Conservation (phyloP, 2,329 filamentous ascomycete species). For the Fusarium sp. region DNA sequence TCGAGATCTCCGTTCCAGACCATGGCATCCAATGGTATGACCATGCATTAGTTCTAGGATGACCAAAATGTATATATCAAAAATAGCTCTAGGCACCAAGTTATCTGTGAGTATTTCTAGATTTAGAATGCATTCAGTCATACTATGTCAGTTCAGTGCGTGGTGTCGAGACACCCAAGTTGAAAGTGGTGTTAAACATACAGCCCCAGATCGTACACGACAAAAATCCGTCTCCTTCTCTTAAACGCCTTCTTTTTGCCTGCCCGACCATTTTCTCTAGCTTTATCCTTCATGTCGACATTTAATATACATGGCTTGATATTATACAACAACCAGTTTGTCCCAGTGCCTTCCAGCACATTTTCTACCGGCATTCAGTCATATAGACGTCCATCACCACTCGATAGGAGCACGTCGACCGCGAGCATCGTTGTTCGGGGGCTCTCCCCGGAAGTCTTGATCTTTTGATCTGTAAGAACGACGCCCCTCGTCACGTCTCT, state of each 20-base stretch:
- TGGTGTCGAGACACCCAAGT: not conserved
- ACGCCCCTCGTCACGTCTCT: not conserved
- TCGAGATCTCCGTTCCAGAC: not conserved
- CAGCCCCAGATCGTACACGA: not conserved
- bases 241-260: not conserved
- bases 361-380: not conserved
- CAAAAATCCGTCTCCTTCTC: not conserved
- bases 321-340: slow-evolving; percentile 12
- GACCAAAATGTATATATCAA: not conserved
- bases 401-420: slow-evolving; percentile 1
- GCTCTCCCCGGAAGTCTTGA: not conserved
- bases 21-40: not conserved
- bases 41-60: not conserved
- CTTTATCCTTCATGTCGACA: not conserved
- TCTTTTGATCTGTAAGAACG: not conserved
- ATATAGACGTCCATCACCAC: not conserved
- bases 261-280: not conserved
- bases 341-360: not conserved
- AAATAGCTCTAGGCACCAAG: not conserved
- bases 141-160: not conserved
- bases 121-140: not conserved
- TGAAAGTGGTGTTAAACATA: not conserved
- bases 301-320: not conserved
- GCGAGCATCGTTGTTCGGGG: not conserved
- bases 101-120: not conserved